Evolutionary conservation across 306 rosid genomes (phyloP).

Genomic region (Gastrolobium villosum): DNA sequence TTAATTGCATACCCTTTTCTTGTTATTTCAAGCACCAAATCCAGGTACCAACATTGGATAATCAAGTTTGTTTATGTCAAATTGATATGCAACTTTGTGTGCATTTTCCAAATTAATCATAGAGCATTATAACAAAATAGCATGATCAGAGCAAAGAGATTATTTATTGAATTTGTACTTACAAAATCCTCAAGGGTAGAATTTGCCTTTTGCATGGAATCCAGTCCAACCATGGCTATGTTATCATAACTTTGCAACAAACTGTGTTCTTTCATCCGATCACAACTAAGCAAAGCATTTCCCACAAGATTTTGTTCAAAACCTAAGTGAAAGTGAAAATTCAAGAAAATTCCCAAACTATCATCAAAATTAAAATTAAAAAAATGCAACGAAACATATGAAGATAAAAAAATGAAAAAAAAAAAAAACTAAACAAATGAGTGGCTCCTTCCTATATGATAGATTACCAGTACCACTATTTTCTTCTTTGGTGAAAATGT

Average conservation of each 20-base stretch:
- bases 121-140: not conserved
- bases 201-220: constrained; percentile 86
- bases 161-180: constrained; percentile 50
- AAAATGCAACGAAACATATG: constrained; percentile 21
- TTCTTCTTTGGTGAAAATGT: constrained; percentile 46
- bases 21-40: no score
- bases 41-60: no score
- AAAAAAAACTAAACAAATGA: not conserved
- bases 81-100: constrained; percentile 24
- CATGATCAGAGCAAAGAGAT: constrained; percentile 28
- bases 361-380: constrained; percentile 7
- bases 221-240: constrained; percentile 69
- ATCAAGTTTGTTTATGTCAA: constrained; percentile 21
- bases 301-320: constrained; percentile 49
- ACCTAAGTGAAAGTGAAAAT: constrained; percentile 54
- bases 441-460: not conserved
- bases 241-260: constrained; percentile 51
- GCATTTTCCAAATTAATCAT: constrained; percentile 36
- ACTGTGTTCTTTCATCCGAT: constrained; percentile 41
- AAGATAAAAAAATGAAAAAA: constrained; percentile 24
- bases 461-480: constrained; percentile 28
- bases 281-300: constrained; percentile 49
- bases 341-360: not conserved
- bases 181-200: constrained; percentile 97
- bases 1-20: no score